Base-by-base conservation (phyloP, 176 grass and related monocot genomes). In the Oryza glaberrima region DNA sequence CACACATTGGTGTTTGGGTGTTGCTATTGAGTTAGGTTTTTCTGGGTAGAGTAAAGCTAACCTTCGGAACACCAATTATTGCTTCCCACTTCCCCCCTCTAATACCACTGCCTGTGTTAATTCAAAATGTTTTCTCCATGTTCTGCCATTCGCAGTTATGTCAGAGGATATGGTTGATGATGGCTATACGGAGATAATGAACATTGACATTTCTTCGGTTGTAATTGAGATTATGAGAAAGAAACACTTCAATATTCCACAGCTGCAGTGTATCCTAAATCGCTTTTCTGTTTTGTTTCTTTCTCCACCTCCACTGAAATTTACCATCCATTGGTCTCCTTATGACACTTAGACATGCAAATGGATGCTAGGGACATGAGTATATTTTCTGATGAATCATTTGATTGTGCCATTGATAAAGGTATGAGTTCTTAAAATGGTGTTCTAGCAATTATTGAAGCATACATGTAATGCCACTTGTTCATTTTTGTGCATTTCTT, bases 391-490 rank as follows among this genome's bases (percentile, higher is more conserved):
- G 91, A 96, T 81, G 93, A 89, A 46, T 96, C 93, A 58, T 99
- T 99, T 88, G 96, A 94, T 90, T 99, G 93, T 91, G 91, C 89
- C 66, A 92, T 98, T 72, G 96, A 98, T 86, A 98, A 98, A 98
- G 96, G 93, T 99, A 82, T 65, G 16, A 13, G 16, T 76, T 94
- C 16, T 47, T 81, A 41, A 10, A 44, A 2, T 84, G 61, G 25
- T 58, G 5, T 81, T 86, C 35, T 81, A 10, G 3, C 56, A 63
- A 66, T 72, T 86, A 66, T 13, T 45, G 6, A 40, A 9, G 26
- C 5, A 12, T 25, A 34, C 72, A 23, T 80, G 35, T 81, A 58
- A 69, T 75, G 13, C 41, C 10, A 60, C 49, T 83, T 80, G 64
- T 58, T 80, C 19, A 52, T 32, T n/a, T 75, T 36, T 83, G 60